phyloP scores from a whole-genome alignment of 768 basidiomycete species.

The Auriscalpium orientale region DNA sequence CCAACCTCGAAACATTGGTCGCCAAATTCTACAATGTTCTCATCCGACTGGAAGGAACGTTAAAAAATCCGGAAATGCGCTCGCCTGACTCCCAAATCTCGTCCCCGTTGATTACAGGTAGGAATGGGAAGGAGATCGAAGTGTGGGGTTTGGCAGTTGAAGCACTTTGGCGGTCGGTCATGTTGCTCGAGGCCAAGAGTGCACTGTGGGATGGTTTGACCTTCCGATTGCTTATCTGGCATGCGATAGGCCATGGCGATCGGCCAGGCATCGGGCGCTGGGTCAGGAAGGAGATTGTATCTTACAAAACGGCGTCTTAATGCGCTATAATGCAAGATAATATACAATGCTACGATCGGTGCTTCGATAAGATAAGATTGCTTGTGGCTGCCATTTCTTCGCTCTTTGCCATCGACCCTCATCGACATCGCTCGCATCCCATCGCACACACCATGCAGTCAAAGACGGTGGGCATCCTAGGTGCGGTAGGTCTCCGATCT shows the following conservation, averaged over 20 bases:
- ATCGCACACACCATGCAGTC: conserved; percentile 11
- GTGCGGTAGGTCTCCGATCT: conserved; percentile 24
- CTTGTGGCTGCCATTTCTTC: no score
- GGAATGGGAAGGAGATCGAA: conserved; percentile 27
- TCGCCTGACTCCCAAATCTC: background rate
- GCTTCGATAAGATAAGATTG: no score
- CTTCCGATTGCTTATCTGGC: conserved; percentile 49
- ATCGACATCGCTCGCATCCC: background rate
- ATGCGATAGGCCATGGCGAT: conserved; percentile 29
- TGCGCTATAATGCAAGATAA: no score
- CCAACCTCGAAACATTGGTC: background rate
- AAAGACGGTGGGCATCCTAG: conserved; percentile 30
- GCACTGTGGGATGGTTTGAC: conserved; percentile 47
- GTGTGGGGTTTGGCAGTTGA: conserved; percentile 49
- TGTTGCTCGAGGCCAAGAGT: conserved; percentile 28
- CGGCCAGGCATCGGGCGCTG: conserved; percentile 41
- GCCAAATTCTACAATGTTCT: background rate
- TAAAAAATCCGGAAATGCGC: background rate
- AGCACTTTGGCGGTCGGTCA: conserved; percentile 46
- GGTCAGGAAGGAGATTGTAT: conserved; percentile 37
- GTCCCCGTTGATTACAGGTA: conserved; percentile 8
- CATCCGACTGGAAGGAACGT: background rate
- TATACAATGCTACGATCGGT: no score
- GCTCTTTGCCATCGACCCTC: no score
- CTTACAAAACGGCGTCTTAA: no score